These are phyloP conservation scores for Takashimella tepidaria DNA, from an alignment of 1,284 basidiomycete species.

Conservation along the genomic window DNA sequence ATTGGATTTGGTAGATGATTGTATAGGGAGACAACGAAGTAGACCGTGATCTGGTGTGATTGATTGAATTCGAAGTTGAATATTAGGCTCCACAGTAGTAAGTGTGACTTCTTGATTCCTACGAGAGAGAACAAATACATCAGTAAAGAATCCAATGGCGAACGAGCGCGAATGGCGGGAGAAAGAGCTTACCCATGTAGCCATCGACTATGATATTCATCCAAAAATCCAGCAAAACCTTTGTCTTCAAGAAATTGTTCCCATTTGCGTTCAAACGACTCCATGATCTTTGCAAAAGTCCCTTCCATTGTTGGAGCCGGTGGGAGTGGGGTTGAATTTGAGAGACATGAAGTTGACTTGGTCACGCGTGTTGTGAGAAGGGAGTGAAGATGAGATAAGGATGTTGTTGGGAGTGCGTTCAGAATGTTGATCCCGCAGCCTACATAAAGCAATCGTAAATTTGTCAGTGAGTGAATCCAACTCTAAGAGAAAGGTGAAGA, in stretches of 20 bases:
- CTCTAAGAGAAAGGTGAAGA: neutral
- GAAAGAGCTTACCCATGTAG: constrained; percentile 70
- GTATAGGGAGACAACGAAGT: constrained; percentile 67
- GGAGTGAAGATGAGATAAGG: constrained; percentile 63
- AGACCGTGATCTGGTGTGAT: constrained; percentile 85
- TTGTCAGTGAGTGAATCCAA: neutral
- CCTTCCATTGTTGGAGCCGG: constrained; percentile 62
- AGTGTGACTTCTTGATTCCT: constrained; percentile 82
- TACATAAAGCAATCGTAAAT: too few relatives aligned
- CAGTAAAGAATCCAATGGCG: neutral
- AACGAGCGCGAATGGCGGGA: too few relatives aligned
- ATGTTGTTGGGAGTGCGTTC: constrained; percentile 77
- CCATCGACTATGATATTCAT: constrained; percentile 73
- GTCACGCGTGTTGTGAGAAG: constrained; percentile 26
- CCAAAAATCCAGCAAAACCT: constrained; percentile 72
- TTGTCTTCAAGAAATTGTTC: constrained; percentile 58
- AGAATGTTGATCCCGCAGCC: constrained; percentile 87
- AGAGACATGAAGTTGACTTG: constrained; percentile 5
- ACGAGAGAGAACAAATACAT: constrained; percentile 7
- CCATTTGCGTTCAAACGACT: constrained; percentile 78
- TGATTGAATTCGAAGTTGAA: constrained; percentile 69
- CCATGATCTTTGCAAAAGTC: constrained; percentile 69
- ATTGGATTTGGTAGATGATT: constrained; percentile 52
- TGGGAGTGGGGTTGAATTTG: constrained; percentile 28
- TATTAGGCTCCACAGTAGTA: constrained; percentile 66